A percentile compares a stretch with the other conserved stretches of the same genome.
Conservation (phyloP, 2,329 filamentous ascomycete species). For the Claviceps africana region DNA sequence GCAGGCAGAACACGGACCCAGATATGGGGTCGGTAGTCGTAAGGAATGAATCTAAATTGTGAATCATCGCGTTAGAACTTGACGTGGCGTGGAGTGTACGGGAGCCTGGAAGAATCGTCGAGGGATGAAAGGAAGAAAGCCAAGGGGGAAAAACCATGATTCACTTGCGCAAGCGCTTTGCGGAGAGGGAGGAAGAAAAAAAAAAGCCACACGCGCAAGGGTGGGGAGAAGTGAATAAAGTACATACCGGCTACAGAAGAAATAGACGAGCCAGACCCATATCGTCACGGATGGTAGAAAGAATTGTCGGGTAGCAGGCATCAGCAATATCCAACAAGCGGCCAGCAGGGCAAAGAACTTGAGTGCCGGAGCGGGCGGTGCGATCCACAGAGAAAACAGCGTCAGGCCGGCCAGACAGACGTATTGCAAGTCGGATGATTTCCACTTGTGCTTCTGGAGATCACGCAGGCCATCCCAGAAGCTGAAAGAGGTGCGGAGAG, state of each 20-base stretch:
- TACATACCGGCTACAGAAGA: slow-evolving; percentile 83
- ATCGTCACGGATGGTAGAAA: slow-evolving; percentile 78
- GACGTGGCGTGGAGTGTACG: not conserved
- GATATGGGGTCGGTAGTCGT: slow-evolving; percentile 79
- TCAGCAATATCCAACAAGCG: slow-evolving; percentile 55
- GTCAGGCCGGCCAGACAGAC: slow-evolving; percentile 57
- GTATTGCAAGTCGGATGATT: slow-evolving; percentile 74
- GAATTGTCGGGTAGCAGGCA: slow-evolving; percentile 81
- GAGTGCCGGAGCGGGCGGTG: slow-evolving; percentile 63
- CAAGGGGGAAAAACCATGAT: too few species aligned
- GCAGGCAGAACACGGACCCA: slow-evolving; percentile 92
- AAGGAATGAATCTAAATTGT: slow-evolving; percentile 62
- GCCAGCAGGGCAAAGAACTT: slow-evolving; percentile 60
- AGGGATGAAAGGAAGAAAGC: not conserved
- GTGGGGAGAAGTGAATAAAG: not conserved
- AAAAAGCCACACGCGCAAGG: not conserved
- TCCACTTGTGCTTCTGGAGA: slow-evolving; percentile 67
- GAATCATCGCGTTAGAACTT: not conserved
- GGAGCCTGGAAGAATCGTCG: not conserved
- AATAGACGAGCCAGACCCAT: slow-evolving; percentile 76
- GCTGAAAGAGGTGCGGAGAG: slow-evolving; percentile 69
- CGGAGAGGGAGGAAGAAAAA: not conserved
- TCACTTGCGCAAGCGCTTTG: not conserved
- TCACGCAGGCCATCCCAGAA: slow-evolving; percentile 63
- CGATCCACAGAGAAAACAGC: slow-evolving; percentile 73